Evolutionary conservation across 441 rosid species (phyloP).

Genomic region (Gossypium aridum): DNA sequence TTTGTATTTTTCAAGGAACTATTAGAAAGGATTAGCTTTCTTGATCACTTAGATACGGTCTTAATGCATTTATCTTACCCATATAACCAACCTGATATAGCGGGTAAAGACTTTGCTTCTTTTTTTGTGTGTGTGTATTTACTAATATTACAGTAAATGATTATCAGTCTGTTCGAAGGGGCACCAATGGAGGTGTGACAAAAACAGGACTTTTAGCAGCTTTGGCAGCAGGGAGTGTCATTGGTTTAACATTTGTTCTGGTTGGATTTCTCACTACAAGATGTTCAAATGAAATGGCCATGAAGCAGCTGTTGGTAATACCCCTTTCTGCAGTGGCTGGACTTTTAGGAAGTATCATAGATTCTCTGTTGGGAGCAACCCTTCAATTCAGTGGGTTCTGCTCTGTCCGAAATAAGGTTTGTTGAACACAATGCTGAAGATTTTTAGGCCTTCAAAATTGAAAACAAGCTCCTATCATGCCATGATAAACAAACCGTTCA

Average conservation of each 20-base stretch:
- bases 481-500: background rate
- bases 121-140: background rate
- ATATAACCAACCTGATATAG: background rate
- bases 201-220: constrained; percentile 76
- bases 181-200: constrained; percentile 93
- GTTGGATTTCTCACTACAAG: constrained; percentile 57
- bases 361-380: constrained; percentile 83
- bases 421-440: background rate
- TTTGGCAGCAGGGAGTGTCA: constrained; percentile 57
- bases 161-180: constrained; percentile 74
- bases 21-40: background rate
- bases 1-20: background rate
- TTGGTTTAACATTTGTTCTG: constrained; percentile 65
- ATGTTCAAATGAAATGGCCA: constrained; percentile 42
- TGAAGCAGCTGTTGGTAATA: constrained; percentile 65
- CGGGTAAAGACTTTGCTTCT: background rate
- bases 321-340: constrained; percentile 71
- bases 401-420: constrained; percentile 74
- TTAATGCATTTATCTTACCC: background rate
- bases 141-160: background rate
- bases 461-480: background rate
- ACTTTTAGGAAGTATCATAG: constrained; percentile 65
- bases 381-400: constrained; percentile 90
- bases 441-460: background rate
- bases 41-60: background rate